Evolutionary conservation across 148 eudicot species (phyloP).

Genomic region (Nepenthes mirabilis): DNA sequence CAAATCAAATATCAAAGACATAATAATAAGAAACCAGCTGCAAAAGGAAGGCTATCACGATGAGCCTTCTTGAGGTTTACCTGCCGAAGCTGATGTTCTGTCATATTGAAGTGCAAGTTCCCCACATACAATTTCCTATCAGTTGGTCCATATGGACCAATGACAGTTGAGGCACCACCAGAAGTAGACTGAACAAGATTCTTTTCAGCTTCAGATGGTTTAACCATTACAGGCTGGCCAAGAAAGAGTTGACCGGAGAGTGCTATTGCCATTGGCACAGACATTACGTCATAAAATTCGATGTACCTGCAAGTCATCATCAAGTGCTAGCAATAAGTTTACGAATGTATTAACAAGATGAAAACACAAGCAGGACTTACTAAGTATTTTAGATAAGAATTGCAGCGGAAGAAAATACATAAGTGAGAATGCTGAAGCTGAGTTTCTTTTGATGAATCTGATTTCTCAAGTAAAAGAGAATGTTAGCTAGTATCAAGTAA

Average conservation of each 20-base stretch:
- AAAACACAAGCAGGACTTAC: conserved; percentile 23
- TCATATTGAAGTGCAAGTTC: conserved; percentile 93
- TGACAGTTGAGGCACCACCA: conserved; percentile 44
- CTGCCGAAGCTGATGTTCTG: conserved; percentile 79
- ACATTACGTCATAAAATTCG: conserved; percentile 87
- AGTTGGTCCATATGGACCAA: conserved; percentile 84
- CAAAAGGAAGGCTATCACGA: neutral
- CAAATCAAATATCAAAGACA: too few species aligned
- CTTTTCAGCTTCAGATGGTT: conserved; percentile 99
- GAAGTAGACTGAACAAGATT: conserved; percentile 92
- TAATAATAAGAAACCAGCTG: neutral
- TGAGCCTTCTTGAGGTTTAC: conserved; percentile 15
- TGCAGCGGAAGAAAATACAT: conserved; percentile 23
- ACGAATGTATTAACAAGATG: conserved; percentile 1
- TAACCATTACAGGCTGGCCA: conserved; percentile 98
- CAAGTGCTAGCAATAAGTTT: conserved; percentile 10
- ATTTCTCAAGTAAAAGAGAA: conserved; percentile 22
- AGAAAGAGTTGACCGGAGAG: conserved; percentile 78
- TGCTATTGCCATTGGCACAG: conserved; percentile 98
- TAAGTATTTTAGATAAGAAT: conserved; percentile 20
- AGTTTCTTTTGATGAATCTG: conserved; percentile 34
- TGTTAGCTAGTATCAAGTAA: conserved; percentile 17
- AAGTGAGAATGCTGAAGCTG: conserved; percentile 30
- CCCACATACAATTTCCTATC: conserved; percentile 97
- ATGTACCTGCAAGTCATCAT: conserved; percentile 56